These are phyloP conservation scores for Saccharum hybrid DNA, from an alignment of 202 grass and related monocot genomes.

Conservation along the genomic window DNA sequence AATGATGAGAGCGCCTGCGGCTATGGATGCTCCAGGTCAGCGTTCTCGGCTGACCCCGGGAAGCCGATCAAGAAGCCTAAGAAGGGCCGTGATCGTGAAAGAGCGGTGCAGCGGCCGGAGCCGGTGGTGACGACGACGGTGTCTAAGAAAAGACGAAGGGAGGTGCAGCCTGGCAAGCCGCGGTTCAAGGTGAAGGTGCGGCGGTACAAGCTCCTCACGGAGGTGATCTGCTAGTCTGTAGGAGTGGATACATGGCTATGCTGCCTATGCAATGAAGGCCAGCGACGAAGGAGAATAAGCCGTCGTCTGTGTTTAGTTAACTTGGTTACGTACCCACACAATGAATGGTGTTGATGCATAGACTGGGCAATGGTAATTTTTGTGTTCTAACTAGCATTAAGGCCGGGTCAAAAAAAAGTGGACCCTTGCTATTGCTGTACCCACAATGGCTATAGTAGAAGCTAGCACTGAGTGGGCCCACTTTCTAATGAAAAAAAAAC, in stretches of 20 bases:
- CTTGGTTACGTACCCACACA: too few relatives aligned
- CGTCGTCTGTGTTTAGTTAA: too few relatives aligned
- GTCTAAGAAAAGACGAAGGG: not conserved
- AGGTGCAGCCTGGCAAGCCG: not conserved
- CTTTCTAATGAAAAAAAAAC: too few relatives aligned
- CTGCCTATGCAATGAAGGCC: not conserved
- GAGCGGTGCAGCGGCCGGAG: not conserved
- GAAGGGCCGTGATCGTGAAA: not conserved
- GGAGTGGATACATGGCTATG: too few relatives aligned
- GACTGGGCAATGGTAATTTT: too few relatives aligned
- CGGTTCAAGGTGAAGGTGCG: constrained; percentile 50
- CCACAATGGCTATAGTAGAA: too few relatives aligned
- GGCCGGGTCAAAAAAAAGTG: too few relatives aligned
- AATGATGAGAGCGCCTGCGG: not conserved
- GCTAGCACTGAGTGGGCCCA: too few relatives aligned
- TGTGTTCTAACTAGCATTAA: too few relatives aligned
- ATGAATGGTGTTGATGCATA: too few relatives aligned
- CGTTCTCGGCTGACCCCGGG: constrained; percentile 35
- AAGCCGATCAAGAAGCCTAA: constrained; percentile 68
- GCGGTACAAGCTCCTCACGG: constrained; percentile 67
- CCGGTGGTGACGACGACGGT: not conserved
- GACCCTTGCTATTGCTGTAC: too few relatives aligned
- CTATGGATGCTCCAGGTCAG: constrained; percentile 29
- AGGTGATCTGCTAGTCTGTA: constrained; percentile 49
- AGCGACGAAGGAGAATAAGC: too few relatives aligned